Evolutionary conservation across 192 early-diverging fungal genomes (phyloP).

Genomic region (Spinellus fusiger): DNA sequence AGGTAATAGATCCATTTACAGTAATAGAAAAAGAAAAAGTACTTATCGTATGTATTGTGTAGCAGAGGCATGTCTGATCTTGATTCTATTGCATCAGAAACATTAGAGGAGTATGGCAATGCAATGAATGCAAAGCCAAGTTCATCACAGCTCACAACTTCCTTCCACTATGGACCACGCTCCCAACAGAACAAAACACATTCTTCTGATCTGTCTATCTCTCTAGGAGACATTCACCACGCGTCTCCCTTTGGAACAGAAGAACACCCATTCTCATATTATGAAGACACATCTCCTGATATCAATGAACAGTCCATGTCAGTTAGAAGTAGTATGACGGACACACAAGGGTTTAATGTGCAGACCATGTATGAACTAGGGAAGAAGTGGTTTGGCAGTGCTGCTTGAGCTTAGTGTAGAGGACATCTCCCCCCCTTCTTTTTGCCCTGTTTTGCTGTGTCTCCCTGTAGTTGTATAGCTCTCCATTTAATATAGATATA

Average conservation of each 20-base stretch:
- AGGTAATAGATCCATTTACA: not conserved
- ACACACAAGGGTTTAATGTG: not conserved
- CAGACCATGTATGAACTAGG: not conserved
- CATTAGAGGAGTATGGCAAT: constrained; percentile 14
- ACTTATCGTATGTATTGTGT: not conserved
- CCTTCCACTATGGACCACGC: not conserved
- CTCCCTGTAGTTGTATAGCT: not conserved
- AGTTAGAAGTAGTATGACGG: not conserved
- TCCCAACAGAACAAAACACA: not conserved
- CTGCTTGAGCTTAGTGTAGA: not conserved
- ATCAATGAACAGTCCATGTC: not conserved
- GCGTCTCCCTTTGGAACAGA: constrained; percentile 9
- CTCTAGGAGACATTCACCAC: constrained; percentile 1
- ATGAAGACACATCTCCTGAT: not conserved
- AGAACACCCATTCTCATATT: constrained; percentile 24
- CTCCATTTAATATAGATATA: too few relatives aligned
- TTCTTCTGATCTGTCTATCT: constrained; percentile 5
- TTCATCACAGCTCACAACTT: too few relatives aligned
- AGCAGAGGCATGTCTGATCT: constrained; percentile 14
- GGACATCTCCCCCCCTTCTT: not conserved
- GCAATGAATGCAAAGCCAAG: not conserved
- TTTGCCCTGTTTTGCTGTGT: not conserved
- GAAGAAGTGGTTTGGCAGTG: not conserved
- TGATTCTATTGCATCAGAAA: constrained; percentile 21
- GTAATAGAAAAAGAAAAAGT: not conserved